Evolutionary conservation across 768 basidiomycete species (phyloP), one percentile per base, ranked within the genome.

Genomic region (Pulveroboletus sp.): DNA sequence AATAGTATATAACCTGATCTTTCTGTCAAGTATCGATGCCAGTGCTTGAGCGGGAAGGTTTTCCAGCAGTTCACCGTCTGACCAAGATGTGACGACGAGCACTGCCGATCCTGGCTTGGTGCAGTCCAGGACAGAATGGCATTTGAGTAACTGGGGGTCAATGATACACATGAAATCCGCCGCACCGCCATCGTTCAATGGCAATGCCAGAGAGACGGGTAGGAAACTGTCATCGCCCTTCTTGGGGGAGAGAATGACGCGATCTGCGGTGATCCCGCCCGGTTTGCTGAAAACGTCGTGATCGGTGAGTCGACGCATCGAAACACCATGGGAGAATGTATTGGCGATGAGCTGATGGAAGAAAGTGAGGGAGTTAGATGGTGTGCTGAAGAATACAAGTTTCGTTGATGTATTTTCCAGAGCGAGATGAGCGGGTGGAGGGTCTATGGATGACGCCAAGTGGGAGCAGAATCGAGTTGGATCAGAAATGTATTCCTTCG

Each of bases 31-130:
- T 73, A 38, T 76, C 59, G 13, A 69, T 61, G 31, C 76, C 62
- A 45, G 77, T 74, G 10, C 51, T 42, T 77, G 70, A 12, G 74
- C 53, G 1, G 84, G 75, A 32, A 95, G 73, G 63, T 83, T 93
- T 37, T 81, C 72, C 6, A 76, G 64, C 31, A 96, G 72, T 61
- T 98, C 93, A 12, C 81, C 78, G 23, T 77, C 61, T 4, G 85
- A 76, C 92, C 92, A 96, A 16, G 80, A 68, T 2, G 92, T 82
- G 44, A 80, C 68, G 46, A 95, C 66, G 47, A 98, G 80, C 29
- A 96, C 78, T 8, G 83, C 71, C 0, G 92, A 85, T 7, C 78
- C 78, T 4, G 70, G 66, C 51, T 82, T 85, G 23, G 88, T 83
- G 42, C 82, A 76, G 23, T 80, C 70, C 44, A 96, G 63, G 23